Evolutionary conservation across 805 yeast species (phyloP).

Genomic region (Saccharomycopsis babjevae): DNA sequence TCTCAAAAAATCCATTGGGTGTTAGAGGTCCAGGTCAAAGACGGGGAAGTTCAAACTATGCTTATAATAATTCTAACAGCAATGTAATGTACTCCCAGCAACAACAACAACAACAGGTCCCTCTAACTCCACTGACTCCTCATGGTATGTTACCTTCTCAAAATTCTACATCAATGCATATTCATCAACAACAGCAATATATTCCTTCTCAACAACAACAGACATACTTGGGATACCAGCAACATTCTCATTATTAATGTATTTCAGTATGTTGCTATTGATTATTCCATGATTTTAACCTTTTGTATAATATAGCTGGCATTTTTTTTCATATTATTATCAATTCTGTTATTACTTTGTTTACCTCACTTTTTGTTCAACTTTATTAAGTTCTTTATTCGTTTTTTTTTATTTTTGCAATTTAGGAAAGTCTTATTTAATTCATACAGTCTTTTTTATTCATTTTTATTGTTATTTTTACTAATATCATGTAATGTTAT

Average conservation of each 20-base stretch:
- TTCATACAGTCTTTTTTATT: background rate
- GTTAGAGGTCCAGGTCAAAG: constrained; percentile 66
- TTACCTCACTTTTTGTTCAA: background rate
- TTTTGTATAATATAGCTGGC: constrained; percentile 1
- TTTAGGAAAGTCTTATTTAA: background rate
- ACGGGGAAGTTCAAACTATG: constrained; percentile 26
- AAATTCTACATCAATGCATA: background rate
- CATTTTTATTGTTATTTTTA: background rate
- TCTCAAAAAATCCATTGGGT: constrained; percentile 93
- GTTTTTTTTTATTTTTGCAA: background rate
- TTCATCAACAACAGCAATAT: constrained; percentile 4
- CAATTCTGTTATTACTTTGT: background rate
- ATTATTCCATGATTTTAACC: background rate
- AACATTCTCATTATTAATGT: background rate
- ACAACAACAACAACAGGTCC: constrained; percentile 12
- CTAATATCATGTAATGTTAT: background rate
- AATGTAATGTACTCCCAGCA: constrained; percentile 5
- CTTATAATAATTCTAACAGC: background rate
- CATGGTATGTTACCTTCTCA: constrained; percentile 2
- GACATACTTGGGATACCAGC: background rate
- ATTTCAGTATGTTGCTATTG: too few species aligned
- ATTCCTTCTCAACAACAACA: constrained; percentile 6
- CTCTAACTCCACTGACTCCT: constrained; percentile 1
- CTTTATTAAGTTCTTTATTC: background rate
- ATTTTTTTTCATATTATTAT: background rate